These are phyloP conservation scores for Penicillium sp. DNA, from an alignment of 2,329 filamentous ascomycete genomes.

Conservation along the genomic window DNA sequence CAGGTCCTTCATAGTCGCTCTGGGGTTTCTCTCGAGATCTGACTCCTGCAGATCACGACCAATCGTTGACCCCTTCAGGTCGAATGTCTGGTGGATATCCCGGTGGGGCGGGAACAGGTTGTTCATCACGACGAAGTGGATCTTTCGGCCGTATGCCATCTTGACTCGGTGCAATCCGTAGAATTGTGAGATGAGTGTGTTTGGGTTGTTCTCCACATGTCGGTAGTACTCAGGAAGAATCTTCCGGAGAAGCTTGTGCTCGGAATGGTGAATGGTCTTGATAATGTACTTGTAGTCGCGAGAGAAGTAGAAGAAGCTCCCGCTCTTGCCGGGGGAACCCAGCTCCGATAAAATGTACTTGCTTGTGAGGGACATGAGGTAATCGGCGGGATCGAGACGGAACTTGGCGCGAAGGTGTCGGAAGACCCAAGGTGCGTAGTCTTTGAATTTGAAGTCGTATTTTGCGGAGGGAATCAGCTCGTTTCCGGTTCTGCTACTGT, in stretches of 20 bases:
- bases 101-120: slow-evolving; percentile 96
- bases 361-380: slow-evolving; percentile 94
- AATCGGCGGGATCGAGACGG: slow-evolving; percentile 91
- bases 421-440: slow-evolving; percentile 99
- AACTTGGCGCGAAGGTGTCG: slow-evolving; percentile 85
- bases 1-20: slow-evolving; percentile 91
- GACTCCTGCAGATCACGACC: slow-evolving; percentile 90
- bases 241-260: slow-evolving; percentile 54
- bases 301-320: slow-evolving; percentile 99
- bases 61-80: slow-evolving; percentile 93
- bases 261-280: slow-evolving; percentile 96
- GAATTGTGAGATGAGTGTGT: slow-evolving; percentile 95
- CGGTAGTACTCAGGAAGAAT: slow-evolving; percentile 82
- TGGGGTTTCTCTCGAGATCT: slow-evolving; percentile 79
- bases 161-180: slow-evolving; percentile 97
- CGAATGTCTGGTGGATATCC: slow-evolving; percentile 95
- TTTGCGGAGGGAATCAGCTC: slow-evolving; percentile 96
- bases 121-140: slow-evolving; percentile 99
- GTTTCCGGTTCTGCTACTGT: slow-evolving; percentile 71
- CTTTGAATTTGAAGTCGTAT: slow-evolving; percentile 99
- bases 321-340: slow-evolving; percentile 94
- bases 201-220: slow-evolving; percentile 89
- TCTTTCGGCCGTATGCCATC: slow-evolving; percentile 96
- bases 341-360: slow-evolving; percentile 98
- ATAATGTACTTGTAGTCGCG: slow-evolving; percentile 99